Conservation (phyloP, 2,329 filamentous ascomycete genomes). For the Scytalidium sp. region DNA sequence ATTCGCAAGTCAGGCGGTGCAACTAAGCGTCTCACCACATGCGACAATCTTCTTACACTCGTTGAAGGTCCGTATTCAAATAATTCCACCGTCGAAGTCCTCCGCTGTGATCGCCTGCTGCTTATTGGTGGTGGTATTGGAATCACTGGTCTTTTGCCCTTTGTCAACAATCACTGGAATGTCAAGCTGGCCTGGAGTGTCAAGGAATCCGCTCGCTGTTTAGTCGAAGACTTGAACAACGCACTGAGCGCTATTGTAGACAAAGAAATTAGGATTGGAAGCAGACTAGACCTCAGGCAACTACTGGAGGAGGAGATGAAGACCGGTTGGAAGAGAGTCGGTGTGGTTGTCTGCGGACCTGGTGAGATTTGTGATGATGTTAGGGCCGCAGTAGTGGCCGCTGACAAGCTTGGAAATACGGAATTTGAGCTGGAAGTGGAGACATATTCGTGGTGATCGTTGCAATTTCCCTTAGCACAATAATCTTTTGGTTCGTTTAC, state of each 20-base stretch:
- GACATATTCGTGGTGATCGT: constrained; percentile 22
- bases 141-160: constrained; percentile 41
- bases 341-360: constrained; percentile 40
- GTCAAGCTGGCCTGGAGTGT: constrained; percentile 36
- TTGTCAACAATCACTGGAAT: constrained; percentile 29
- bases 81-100: constrained; percentile 22
- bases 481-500: neutral
- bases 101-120: constrained; percentile 34
- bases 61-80: constrained; percentile 38
- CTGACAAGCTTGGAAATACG: constrained; percentile 5
- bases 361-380: constrained; percentile 37
- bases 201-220: constrained; percentile 17
- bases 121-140: constrained; percentile 46
- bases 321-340: constrained; percentile 27
- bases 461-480: neutral
- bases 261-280: constrained; percentile 33
- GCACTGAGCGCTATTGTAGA: constrained; percentile 25
- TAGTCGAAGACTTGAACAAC: constrained; percentile 29
- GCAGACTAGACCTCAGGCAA: constrained; percentile 29
- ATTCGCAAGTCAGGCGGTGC: constrained; percentile 33
- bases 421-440: constrained; percentile 27
- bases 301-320: constrained; percentile 29
- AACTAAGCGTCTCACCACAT: constrained; percentile 28
- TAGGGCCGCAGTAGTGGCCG: constrained; percentile 25
- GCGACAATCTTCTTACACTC: constrained; percentile 30